Conservation (phyloP, 1,284 basidiomycete genomes). For the Sporisorium scitamineum region DNA sequence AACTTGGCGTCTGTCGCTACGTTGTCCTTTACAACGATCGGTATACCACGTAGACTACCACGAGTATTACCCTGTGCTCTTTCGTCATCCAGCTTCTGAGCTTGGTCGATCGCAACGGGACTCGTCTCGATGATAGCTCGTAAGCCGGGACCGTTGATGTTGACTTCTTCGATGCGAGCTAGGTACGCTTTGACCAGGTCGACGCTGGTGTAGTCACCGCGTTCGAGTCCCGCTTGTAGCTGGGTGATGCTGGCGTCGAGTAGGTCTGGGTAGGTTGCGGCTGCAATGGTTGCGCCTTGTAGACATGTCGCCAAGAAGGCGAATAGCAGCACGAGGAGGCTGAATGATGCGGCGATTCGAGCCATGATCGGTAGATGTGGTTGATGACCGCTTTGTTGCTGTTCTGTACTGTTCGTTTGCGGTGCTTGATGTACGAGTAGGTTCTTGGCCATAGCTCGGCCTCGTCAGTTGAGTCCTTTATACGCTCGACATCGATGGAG, state of each 20-base stretch:
- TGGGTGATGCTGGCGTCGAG: slow-evolving; percentile 34
- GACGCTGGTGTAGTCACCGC: slow-evolving; percentile 22
- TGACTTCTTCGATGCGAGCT: slow-evolving; percentile 79
- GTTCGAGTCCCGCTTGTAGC: slow-evolving; percentile 24
- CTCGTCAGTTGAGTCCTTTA: neutral
- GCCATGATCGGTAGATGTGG: neutral
- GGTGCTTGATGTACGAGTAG: neutral
- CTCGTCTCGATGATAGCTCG: slow-evolving; percentile 77
- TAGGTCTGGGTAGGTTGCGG: slow-evolving; percentile 27
- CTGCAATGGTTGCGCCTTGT: neutral
- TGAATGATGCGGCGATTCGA: slow-evolving; percentile 4
- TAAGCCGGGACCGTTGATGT: slow-evolving; percentile 72
- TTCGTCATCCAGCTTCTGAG: slow-evolving; percentile 73
- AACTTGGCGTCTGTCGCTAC: slow-evolving; percentile 74
- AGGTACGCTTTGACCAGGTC: slow-evolving; percentile 74
- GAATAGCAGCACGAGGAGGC: slow-evolving; percentile 19
- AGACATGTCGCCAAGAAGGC: slow-evolving; percentile 13
- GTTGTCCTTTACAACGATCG: slow-evolving; percentile 79
- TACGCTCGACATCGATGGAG: neutral
- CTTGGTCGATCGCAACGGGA: slow-evolving; percentile 73
- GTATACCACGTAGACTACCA: slow-evolving; percentile 78
- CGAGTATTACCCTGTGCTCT: slow-evolving; percentile 72
- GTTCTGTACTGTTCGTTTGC: neutral
- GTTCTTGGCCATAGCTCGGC: neutral
- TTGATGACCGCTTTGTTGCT: neutral